phyloP scores from a whole-genome alignment of 129 eudicot genomes.

The Deinandra increscens region DNA sequence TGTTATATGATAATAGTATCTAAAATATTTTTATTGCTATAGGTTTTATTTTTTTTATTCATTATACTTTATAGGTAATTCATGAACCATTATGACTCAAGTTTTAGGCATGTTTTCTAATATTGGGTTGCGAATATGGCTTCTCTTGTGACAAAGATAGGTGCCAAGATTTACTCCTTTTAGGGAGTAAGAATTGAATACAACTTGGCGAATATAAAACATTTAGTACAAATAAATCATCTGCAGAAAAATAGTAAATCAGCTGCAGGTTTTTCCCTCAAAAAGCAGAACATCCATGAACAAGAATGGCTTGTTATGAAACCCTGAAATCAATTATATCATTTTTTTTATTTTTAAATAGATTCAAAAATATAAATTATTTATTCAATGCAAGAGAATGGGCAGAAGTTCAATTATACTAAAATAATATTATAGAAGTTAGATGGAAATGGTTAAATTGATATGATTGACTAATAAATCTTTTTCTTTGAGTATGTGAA shows the following conservation, averaged over 20 bases:
- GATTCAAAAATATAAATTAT: background rate
- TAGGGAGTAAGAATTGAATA: constrained; percentile 17
- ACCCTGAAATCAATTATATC: constrained; percentile 13
- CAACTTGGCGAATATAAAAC: constrained; percentile 7
- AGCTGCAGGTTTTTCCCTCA: constrained; percentile 21
- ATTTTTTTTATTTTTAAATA: background rate
- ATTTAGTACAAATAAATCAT: constrained; percentile 19
- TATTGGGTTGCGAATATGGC: background rate
- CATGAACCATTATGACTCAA: background rate
- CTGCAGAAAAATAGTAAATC: constrained; percentile 23
- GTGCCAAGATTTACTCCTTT: constrained; percentile 6
- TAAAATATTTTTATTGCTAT: no score
- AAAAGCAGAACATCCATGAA: constrained; percentile 27
- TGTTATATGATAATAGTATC: no score
- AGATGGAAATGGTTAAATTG: background rate
- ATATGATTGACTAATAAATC: background rate
- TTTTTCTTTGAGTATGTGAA: background rate
- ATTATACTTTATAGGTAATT: background rate
- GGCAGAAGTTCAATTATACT: background rate
- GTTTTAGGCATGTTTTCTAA: background rate
- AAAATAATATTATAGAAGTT: background rate
- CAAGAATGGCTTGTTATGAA: constrained; percentile 24
- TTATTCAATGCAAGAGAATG: background rate
- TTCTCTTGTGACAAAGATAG: background rate
- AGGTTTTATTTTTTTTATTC: no score